phyloP scores from a whole-genome alignment of 2,329 filamentous ascomycete genomes.

The Nectriaceae sp. region DNA sequence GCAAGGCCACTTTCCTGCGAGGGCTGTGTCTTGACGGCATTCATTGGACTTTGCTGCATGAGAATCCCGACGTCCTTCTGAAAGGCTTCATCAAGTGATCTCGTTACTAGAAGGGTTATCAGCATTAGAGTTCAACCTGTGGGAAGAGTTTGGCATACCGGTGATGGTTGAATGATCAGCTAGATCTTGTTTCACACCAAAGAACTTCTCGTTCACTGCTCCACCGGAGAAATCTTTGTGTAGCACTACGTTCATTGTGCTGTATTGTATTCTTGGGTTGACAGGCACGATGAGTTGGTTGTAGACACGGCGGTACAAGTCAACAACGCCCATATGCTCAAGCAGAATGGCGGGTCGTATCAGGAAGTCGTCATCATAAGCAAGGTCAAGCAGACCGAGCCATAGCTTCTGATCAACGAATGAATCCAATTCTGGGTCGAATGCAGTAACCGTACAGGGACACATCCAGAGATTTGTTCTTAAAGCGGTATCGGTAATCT shows the following conservation, averaged over 20 bases:
- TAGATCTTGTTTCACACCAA: neutral
- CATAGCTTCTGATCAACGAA: conserved; percentile 7
- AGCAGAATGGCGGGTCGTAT: conserved; percentile 21
- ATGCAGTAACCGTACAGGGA: conserved; percentile 14
- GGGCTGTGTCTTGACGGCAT: conserved; percentile 7
- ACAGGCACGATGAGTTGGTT: conserved; percentile 17
- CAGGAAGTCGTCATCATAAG: conserved; percentile 22
- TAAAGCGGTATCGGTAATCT: conserved; percentile 22
- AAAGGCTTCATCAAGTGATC: conserved; percentile 7
- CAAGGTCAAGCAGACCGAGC: conserved; percentile 24
- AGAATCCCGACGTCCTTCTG: conserved; percentile 16
- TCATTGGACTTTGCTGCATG: conserved; percentile 18
- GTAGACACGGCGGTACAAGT: conserved; percentile 21
- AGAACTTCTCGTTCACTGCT: too few species aligned
- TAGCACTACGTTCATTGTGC: neutral
- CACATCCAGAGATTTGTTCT: conserved; percentile 21
- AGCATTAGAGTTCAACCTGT: too few species aligned
- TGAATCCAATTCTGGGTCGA: neutral
- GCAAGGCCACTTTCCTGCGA: neutral
- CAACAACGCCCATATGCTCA: conserved; percentile 15
- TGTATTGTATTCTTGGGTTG: conserved; percentile 11
- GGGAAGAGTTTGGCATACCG: neutral
- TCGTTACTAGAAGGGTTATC: neutral
- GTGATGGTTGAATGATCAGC: neutral
- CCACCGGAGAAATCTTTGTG: too few species aligned